Evolutionary conservation across 2,329 filamentous ascomycete species (phyloP).

Genomic region (Hypoxylon sp.): DNA sequence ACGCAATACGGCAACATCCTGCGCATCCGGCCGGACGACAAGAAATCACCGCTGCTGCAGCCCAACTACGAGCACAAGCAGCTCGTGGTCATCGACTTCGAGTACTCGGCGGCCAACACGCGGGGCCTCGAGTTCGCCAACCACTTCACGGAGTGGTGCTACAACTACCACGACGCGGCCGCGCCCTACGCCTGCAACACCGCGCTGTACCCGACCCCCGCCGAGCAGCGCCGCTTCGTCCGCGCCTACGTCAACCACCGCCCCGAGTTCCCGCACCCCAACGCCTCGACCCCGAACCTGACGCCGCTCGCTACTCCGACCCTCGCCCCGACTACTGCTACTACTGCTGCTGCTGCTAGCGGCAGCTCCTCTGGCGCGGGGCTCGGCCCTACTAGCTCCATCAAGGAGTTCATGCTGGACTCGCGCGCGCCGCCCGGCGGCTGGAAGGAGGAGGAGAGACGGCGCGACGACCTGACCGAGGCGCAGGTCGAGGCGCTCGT

Average conservation of each 20-base stretch:
- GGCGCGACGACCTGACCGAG: slow-evolving; percentile 75
- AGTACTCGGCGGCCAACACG: slow-evolving; percentile 92
- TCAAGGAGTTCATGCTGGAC: slow-evolving; percentile 86
- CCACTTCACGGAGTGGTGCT: slow-evolving; percentile 98
- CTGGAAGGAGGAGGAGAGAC: slow-evolving; percentile 73
- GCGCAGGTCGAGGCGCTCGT: slow-evolving; percentile 78
- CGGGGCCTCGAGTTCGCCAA: slow-evolving; percentile 94
- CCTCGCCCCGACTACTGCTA: slow-evolving; percentile 32
- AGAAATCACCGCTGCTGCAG: slow-evolving; percentile 87
- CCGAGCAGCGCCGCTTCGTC: slow-evolving; percentile 89
- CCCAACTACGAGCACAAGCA: slow-evolving; percentile 96
- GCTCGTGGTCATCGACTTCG: slow-evolving; percentile 97
- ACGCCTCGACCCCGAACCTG: slow-evolving; percentile 65
- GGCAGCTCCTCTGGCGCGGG: slow-evolving; percentile 53
- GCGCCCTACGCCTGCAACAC: slow-evolving; percentile 77
- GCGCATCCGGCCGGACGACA: slow-evolving; percentile 74
- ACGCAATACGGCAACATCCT: slow-evolving; percentile 99
- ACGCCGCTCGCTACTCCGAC: slow-evolving; percentile 61
- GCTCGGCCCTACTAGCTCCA: slow-evolving; percentile 61
- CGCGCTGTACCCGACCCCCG: slow-evolving; percentile 78
- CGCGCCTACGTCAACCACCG: slow-evolving; percentile 88
- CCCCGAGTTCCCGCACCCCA: slow-evolving; percentile 72
- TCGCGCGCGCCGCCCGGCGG: slow-evolving; percentile 70
- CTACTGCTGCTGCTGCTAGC: too few species aligned
- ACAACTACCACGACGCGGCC: slow-evolving; percentile 89